A percentile compares a stretch with the other conserved stretches of the same genome.
phyloP scores from a whole-genome alignment of 306 rosid genomes.

The Lablab purpureus region DNA sequence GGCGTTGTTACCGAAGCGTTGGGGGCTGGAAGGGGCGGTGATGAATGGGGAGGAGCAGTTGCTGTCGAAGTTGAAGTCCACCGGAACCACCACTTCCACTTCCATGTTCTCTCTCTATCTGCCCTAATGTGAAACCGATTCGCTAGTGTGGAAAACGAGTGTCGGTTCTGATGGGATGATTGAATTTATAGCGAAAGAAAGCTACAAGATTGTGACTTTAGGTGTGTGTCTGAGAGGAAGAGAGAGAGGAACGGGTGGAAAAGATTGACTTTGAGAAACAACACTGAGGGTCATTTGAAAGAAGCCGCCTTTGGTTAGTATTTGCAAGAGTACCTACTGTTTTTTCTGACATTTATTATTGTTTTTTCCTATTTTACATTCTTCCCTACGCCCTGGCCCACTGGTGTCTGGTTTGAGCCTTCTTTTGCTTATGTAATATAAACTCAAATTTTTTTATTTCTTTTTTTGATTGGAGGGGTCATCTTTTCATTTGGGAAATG shows the following conservation, averaged over 20 bases:
- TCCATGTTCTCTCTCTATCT: slow-evolving; percentile 27
- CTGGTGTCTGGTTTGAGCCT: too few species aligned
- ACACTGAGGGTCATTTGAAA: background rate
- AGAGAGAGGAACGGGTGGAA: background rate
- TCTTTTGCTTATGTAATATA: too few species aligned
- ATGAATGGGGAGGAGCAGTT: slow-evolving; percentile 82
- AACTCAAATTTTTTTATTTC: too few species aligned
- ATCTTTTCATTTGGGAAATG: background rate
- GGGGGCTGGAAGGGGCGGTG: slow-evolving; percentile 94
- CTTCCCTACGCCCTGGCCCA: background rate
- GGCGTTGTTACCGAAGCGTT: slow-evolving; percentile 51
- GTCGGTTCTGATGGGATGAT: slow-evolving; percentile 43
- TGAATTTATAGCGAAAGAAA: slow-evolving; percentile 38
- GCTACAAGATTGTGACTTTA: background rate
- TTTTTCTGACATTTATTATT: slow-evolving; percentile 29
- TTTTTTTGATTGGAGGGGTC: background rate
- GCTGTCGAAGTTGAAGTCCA: slow-evolving; percentile 82
- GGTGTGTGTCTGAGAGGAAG: background rate
- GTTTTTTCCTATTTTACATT: background rate
- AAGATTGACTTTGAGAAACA: slow-evolving; percentile 20
- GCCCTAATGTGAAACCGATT: background rate
- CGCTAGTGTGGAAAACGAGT: slow-evolving; percentile 29
- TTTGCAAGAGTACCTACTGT: slow-evolving; percentile 1
- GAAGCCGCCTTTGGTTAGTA: background rate
- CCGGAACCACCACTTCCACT: slow-evolving; percentile 49